Percentiles rank a stretch among this genome's conserved stretches.
These are phyloP conservation scores for Wickerhamomyces strasburgensis DNA, from an alignment of 805 yeast species.

Conservation along the genomic window DNA sequence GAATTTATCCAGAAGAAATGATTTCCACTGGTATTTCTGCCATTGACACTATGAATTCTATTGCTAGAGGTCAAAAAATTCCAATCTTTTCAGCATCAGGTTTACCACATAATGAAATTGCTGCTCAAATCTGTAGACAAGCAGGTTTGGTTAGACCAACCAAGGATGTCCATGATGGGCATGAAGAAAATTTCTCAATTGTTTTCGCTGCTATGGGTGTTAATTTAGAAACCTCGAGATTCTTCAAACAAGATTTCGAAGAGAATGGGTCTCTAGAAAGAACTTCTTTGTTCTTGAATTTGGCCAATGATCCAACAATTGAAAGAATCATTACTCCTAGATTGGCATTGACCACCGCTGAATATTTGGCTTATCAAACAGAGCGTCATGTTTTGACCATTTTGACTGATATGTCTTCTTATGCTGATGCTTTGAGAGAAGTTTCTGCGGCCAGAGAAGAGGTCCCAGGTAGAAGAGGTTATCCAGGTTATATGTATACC, in stretches of 20 bases:
- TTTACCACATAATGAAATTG: slow-evolving; percentile 98
- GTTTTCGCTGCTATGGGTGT: slow-evolving; percentile 99
- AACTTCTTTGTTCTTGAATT: slow-evolving; percentile 91
- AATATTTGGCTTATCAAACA: slow-evolving; percentile 97
- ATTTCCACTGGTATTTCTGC: slow-evolving; percentile 98
- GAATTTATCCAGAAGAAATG: slow-evolving; percentile 99
- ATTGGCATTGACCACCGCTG: slow-evolving; percentile 97
- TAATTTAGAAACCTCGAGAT: slow-evolving; percentile 95
- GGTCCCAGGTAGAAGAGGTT: slow-evolving; percentile 99
- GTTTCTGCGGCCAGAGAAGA: slow-evolving; percentile 99
- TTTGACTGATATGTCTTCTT: slow-evolving; percentile 99
- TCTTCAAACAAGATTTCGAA: slow-evolving; percentile 98
- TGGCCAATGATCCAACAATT: slow-evolving; percentile 99
- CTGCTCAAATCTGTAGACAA: slow-evolving; percentile 99
- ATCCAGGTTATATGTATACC: slow-evolving; percentile 99
- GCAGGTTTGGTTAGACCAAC: slow-evolving; percentile 99
- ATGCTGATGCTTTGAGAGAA: slow-evolving; percentile 99
- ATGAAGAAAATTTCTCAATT: slow-evolving; percentile 97
- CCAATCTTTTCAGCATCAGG: slow-evolving; percentile 99
- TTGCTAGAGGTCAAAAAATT: slow-evolving; percentile 99
- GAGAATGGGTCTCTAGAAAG: slow-evolving; percentile 98
- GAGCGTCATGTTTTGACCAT: slow-evolving; percentile 98
- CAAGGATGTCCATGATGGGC: slow-evolving; percentile 99
- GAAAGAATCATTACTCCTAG: slow-evolving; percentile 99
- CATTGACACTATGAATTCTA: slow-evolving; percentile 98